Base-by-base conservation (phyloP, 768 basidiomycete species). In the Tulasnella sp. region DNA sequence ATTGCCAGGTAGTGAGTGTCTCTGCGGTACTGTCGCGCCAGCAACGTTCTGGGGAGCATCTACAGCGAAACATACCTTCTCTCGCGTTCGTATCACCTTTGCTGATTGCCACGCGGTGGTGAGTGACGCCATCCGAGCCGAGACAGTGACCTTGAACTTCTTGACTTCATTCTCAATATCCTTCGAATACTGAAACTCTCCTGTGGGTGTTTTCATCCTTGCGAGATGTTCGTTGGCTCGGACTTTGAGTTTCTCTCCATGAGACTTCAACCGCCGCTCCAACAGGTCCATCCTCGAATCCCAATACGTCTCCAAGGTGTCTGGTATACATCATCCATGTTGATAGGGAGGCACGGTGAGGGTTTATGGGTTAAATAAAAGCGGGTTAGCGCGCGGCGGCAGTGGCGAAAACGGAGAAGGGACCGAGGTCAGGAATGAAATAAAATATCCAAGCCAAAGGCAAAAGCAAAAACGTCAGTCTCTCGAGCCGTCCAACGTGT, bases 271-370 rank as follows among this genome's bases (percentile, higher is more conserved):
- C 72, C 88, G 88, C 47, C 95, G 88, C 79, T 96, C 80, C 72
- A 81, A 75, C 0, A 83, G 76, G 75, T 83, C 81, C 16, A 82
- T 72, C 8, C 91, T 89, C 1, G 94, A 94, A 81, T 98, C 94
- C 78, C 95, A 96, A 78, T 90, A 97, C 0, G 95, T 97, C 81
- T 97, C 95, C 79, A 95, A 83, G 9, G 95, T 96, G 80, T 97
- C 95, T 95, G 77, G 4, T 63, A 32, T 41, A n/a, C 41, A 68
- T 68, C 11, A 14, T 59, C 17, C 19, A 26, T 7, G 12, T 32
- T 32, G 42, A 22, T 19, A 37, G 63, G 36, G 59, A 22, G 36
- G 62, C 22, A 16, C 37, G 36, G 59, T 34, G n/a, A 40, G 19
- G 37, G 52, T 12, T n/a, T 64, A 42, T 12, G 14, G 26, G 17